These are phyloP conservation scores for Myriosclerotinia scirpicola DNA, from an alignment of 2,329 filamentous ascomycete species.

Conservation along the genomic window DNA sequence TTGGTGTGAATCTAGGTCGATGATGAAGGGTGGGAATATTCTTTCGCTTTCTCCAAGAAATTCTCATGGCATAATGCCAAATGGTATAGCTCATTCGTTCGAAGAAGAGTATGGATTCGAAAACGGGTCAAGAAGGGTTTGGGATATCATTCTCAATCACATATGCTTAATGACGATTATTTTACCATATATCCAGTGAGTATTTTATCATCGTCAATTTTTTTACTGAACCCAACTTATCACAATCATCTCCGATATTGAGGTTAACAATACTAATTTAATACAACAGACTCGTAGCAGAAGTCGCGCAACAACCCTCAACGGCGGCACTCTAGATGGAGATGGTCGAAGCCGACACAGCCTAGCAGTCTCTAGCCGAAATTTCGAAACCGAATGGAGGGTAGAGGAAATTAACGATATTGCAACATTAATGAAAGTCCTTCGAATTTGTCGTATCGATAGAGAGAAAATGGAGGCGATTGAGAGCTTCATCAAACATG, in stretches of 20 bases:
- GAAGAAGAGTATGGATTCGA: constrained; percentile 82
- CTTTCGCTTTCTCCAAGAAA: constrained; percentile 73
- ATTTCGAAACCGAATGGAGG: constrained; percentile 46
- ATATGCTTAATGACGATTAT: constrained; percentile 74
- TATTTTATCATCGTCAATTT: constrained; percentile 35
- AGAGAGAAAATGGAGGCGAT: constrained; percentile 87
- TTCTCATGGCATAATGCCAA: constrained; percentile 86
- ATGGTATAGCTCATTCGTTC: constrained; percentile 96
- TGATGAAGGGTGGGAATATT: constrained; percentile 95
- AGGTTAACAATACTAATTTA: background rate
- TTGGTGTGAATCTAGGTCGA: constrained; percentile 48
- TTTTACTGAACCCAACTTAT: background rate
- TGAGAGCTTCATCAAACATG: constrained; percentile 76
- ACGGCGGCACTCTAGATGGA: constrained; percentile 20
- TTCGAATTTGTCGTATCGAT: constrained; percentile 76
- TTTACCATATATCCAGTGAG: constrained; percentile 68
- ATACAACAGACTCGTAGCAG: constrained; percentile 42
- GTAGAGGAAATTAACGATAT: constrained; percentile 60
- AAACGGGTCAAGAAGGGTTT: constrained; percentile 66
- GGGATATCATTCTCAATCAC: constrained; percentile 47
- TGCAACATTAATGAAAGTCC: constrained; percentile 60
- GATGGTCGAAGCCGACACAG: constrained; percentile 29
- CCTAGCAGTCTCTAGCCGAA: constrained; percentile 35
- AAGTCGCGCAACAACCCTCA: constrained; percentile 41
- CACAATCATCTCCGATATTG: background rate